Base-by-base conservation (phyloP, 306 rosid genomes). In the Erythrophleum fordii region DNA sequence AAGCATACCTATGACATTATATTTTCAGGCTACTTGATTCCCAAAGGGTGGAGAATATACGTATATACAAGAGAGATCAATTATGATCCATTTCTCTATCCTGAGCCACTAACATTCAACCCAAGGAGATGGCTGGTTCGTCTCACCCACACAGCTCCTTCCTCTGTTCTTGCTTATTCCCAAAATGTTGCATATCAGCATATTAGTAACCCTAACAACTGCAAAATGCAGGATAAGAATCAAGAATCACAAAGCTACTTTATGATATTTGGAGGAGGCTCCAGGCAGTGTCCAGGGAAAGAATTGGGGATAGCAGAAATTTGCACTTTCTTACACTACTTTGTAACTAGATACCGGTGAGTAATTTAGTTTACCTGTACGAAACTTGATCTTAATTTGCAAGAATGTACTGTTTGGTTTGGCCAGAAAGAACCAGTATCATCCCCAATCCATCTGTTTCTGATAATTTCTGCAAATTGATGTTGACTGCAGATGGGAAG, bases 101-200 rank as follows among this genome's bases (percentile, higher is more conserved):
- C 98, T 14, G 99, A 96, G 2, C 99, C 99, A 11, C 86, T 90
- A 4, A 78, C 81, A 78, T 96, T 96, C 82, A 89, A 96, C 77
- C 99, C 99, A 53, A 92, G 99, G 99, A 90, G 99, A 88, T 96
- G 98, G 98, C 73, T 96, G 97, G 99, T 95, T 69, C 55, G 94
- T 84, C n/a, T 76, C 9, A 58, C 29, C 73, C 3, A 53, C 14
- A 26, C 39, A 79, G 51, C 20, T 45, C 28, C 3, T 80, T 11
- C 9, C 44, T 53, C 0, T 58, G 8, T 28, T 34, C 14, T 51
- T 3, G 0, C 58, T 60, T 29, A 0, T 69, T 78, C 80, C 46
- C 72, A 16, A 48, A 72, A 81, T 39, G 4, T 10, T 56, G 2
- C 60, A 52, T 77, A 41, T 69, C 18, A 53, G 2, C n/a, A 26